A percentile compares a stretch with the other conserved stretches of the same genome.
Evolutionary conservation across 352 stramenopile species (phyloP).

Genomic region (Peronosclerospora sorghi): DNA sequence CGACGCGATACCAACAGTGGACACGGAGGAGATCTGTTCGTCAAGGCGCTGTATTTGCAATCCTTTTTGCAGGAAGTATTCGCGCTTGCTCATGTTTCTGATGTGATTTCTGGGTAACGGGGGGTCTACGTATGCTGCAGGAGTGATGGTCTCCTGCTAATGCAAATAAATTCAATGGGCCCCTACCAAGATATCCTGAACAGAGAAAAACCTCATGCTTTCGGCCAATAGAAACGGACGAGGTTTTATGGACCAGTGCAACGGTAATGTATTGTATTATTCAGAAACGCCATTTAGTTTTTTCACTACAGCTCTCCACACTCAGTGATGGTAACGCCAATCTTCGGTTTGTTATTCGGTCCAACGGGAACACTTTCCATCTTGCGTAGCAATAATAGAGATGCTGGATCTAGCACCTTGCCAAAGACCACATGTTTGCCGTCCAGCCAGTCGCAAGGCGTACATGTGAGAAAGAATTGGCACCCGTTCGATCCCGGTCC

Average conservation of each 20-base stretch:
- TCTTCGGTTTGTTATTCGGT: conserved; percentile 78
- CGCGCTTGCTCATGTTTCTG: conserved; percentile 73
- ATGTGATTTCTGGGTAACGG: conserved; percentile 21
- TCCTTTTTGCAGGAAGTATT: conserved; percentile 76
- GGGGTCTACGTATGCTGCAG: conserved; percentile 10
- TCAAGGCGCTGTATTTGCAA: conserved; percentile 74
- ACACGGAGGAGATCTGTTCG: conserved; percentile 29
- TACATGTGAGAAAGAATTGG: conserved; percentile 94
- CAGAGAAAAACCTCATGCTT: conserved; percentile 16
- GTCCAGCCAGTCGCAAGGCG: conserved; percentile 91
- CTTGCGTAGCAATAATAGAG: conserved; percentile 82
- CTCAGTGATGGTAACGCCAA: conserved; percentile 79
- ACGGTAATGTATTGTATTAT: neutral
- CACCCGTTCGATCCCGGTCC: conserved; percentile 90
- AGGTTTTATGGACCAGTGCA: conserved; percentile 19
- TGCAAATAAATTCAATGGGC: conserved; percentile 20
- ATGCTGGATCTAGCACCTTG: conserved; percentile 81
- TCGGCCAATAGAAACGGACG: conserved; percentile 5
- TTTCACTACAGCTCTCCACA: conserved; percentile 77
- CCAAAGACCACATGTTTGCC: conserved; percentile 96
- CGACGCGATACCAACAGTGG: conserved; percentile 25
- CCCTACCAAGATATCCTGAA: conserved; percentile 9
- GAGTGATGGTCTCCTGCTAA: conserved; percentile 28
- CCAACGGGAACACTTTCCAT: conserved; percentile 86
- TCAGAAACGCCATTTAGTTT: neutral